Conservation (phyloP, 2,329 filamentous ascomycete genomes). For the Salinomyces thailandicus region DNA sequence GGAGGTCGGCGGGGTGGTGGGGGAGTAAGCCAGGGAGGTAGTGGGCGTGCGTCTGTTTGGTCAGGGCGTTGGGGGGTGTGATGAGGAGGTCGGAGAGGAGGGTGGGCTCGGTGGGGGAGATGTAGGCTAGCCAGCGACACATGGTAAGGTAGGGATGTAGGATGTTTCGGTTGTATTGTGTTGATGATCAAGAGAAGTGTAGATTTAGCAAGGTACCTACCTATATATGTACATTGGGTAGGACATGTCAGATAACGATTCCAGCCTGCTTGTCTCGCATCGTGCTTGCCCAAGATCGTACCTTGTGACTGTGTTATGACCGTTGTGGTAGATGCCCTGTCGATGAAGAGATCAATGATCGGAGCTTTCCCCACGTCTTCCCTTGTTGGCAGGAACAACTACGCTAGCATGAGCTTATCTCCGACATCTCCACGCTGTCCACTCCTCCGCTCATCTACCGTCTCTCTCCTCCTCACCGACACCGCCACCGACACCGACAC, state of each 20-base stretch:
- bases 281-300: no score
- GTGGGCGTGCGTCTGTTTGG: slow-evolving; percentile 41
- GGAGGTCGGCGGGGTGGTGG: slow-evolving; percentile 34
- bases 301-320: no score
- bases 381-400: not conserved
- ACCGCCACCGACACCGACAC: not conserved
- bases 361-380: not conserved
- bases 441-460: not conserved
- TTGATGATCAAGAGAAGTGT: no score
- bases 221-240: no score
- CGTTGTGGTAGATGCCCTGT: no score
- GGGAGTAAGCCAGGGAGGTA: slow-evolving; percentile 45
- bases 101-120: slow-evolving; percentile 43
- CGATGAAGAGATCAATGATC: no score
- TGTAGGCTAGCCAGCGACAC: slow-evolving; percentile 49
- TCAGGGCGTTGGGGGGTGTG: slow-evolving; percentile 32
- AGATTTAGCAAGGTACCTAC: no score
- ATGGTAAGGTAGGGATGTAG: slow-evolving; percentile 14
- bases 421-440: no score
- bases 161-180: no score
- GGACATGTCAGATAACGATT: no score
- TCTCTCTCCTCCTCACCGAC: not conserved
- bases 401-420: not conserved
- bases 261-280: no score
- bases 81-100: slow-evolving; percentile 47